Evolutionary conservation across 2,329 filamentous ascomycete species (phyloP).

Genomic region (Diplodia intermedia): DNA sequence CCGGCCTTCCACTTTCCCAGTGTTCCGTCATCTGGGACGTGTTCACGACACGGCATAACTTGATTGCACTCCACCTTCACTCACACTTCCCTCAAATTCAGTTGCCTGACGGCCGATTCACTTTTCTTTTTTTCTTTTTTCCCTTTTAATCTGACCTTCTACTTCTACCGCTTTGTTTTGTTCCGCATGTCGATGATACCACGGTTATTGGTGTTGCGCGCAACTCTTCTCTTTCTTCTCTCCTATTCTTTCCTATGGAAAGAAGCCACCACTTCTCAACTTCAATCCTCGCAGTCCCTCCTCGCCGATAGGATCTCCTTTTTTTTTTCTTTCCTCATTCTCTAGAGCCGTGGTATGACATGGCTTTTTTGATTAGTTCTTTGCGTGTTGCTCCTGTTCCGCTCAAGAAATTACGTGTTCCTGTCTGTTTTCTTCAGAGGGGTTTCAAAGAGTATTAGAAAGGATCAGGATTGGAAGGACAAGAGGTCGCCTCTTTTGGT

Average conservation of each 20-base stretch:
- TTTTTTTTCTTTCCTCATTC: not conserved
- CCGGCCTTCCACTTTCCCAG: not conserved
- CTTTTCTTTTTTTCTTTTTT: not conserved
- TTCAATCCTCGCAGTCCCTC: not conserved
- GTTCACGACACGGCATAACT: not conserved
- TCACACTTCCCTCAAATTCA: slow-evolving; percentile 2
- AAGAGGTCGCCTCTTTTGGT: slow-evolving; percentile 2
- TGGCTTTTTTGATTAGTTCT: not conserved
- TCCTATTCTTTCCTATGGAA: not conserved
- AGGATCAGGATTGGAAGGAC: slow-evolving; percentile 13
- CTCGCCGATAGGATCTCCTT: not conserved
- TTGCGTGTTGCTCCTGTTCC: not conserved
- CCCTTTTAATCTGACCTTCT: slow-evolving; percentile 8
- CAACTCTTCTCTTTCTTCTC: not conserved
- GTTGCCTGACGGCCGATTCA: slow-evolving; percentile 1
- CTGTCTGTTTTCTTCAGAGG: slow-evolving; percentile 1
- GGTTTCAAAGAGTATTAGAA: slow-evolving; percentile 5
- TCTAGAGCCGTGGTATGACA: not conserved
- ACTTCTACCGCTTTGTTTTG: slow-evolving; percentile 1
- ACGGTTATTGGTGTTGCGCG: slow-evolving; percentile 26
- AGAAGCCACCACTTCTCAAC: slow-evolving; percentile 1
- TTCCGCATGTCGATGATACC: slow-evolving; percentile 32
- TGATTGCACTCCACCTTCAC: not conserved
- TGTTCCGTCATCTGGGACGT: not conserved
- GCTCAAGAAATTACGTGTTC: not conserved